Percentiles rank a stretch among this genome's conserved stretches.
These are phyloP conservation scores for Rickenella mellea DNA, from an alignment of 768 basidiomycete genomes.

Conservation along the genomic window DNA sequence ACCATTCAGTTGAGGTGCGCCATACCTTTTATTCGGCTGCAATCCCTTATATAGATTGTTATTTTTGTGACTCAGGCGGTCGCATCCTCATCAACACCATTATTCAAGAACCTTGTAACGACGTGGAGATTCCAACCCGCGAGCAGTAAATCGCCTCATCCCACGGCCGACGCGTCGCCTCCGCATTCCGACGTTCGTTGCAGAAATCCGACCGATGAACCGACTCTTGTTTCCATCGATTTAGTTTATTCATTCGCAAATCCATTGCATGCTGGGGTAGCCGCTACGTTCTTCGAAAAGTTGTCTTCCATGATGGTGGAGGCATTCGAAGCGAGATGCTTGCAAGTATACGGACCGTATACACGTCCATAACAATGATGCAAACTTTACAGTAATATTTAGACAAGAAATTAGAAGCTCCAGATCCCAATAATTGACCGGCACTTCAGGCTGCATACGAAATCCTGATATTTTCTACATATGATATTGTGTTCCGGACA, in stretches of 20 bases:
- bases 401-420: too few species aligned
- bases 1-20: slow-evolving; percentile 71
- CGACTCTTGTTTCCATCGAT: slow-evolving; percentile 81
- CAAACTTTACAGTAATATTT: too few species aligned
- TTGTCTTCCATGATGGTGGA: slow-evolving; percentile 84
- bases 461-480: too few species aligned
- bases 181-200: slow-evolving; percentile 1
- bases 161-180: slow-evolving; percentile 13
- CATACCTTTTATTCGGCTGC: slow-evolving; percentile 2
- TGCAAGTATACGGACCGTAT: slow-evolving; percentile 62
- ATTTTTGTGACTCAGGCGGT: slow-evolving; percentile 40
- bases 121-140: slow-evolving; percentile 67
- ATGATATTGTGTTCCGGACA: too few species aligned
- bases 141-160: slow-evolving; percentile 30
- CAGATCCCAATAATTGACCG: too few species aligned
- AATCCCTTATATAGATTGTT: slow-evolving; percentile 2
- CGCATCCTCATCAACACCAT: slow-evolving; percentile 57
- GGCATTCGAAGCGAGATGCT: slow-evolving; percentile 84
- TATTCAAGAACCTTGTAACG: slow-evolving; percentile 67
- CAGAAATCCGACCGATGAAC: slow-evolving; percentile 19
- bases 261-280: slow-evolving; percentile 78
- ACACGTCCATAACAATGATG: slow-evolving; percentile 6
- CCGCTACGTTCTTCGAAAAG: slow-evolving; percentile 76
- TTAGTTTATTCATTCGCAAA: slow-evolving; percentile 81
- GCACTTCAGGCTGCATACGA: too few species aligned